These are phyloP conservation scores for Atkinsonella hypoxylon DNA, from an alignment of 2,329 filamentous ascomycete genomes.

Conservation along the genomic window DNA sequence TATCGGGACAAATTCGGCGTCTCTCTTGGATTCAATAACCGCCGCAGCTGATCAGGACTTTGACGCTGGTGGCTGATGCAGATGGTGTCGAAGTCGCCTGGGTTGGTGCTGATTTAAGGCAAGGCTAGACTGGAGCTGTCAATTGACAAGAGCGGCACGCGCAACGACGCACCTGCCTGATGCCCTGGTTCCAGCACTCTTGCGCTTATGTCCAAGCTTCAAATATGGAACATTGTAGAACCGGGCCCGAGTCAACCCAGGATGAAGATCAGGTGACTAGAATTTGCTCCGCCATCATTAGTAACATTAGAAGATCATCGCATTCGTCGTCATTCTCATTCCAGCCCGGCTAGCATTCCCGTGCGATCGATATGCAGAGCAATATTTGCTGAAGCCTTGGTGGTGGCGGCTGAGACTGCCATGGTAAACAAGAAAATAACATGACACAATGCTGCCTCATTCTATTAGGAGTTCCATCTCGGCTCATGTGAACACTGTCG, in stretches of 20 bases:
- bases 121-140: conserved; percentile 16
- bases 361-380: not conserved
- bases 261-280: not conserved
- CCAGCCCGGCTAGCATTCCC: not conserved
- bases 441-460: not conserved
- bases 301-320: not conserved
- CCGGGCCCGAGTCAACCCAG: not conserved
- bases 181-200: conserved; percentile 4
- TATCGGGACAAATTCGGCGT: not conserved
- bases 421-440: not conserved
- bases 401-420: not conserved
- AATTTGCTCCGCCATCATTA: not conserved
- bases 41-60: not conserved
- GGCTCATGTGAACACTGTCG: too few species aligned
- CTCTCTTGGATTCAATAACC: not conserved
- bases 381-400: not conserved
- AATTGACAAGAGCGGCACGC: not conserved
- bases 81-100: not conserved
- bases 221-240: conserved; percentile 25
- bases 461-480: too few species aligned
- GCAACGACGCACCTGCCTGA: conserved; percentile 27
- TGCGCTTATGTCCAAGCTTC: not conserved
- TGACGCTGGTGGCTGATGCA: not conserved
- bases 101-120: conserved; percentile 11
- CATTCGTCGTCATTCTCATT: not conserved